phyloP scores from a whole-genome alignment of 2,329 filamentous ascomycete species.

The Lachnellula arida region DNA sequence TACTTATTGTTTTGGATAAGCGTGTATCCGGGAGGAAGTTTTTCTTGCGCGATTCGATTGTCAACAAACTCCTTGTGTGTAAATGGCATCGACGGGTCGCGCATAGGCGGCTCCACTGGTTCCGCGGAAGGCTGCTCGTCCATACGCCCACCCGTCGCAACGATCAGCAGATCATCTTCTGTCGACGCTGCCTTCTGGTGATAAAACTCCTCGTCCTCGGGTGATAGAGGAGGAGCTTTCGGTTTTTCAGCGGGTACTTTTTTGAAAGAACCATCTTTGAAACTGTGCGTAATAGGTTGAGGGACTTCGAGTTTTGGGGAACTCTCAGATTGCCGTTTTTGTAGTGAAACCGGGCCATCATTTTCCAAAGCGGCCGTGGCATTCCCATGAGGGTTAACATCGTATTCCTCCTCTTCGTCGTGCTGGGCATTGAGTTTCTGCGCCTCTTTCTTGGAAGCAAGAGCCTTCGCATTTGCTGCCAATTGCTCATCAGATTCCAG shows the following conservation, averaged over 20 bases:
- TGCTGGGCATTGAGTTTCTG: not conserved
- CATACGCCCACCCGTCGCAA: not conserved
- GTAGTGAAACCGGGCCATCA: slow-evolving; percentile 8
- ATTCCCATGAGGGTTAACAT: not conserved
- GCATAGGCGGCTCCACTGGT: not conserved
- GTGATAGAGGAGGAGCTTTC: not conserved
- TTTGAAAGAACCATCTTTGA: not conserved
- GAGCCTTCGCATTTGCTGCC: slow-evolving; percentile 34
- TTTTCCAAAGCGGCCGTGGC: slow-evolving; percentile 10
- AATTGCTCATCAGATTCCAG: slow-evolving; percentile 37
- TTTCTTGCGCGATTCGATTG: slow-evolving; percentile 39
- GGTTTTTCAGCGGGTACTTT: not conserved
- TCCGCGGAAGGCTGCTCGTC: slow-evolving; percentile 3
- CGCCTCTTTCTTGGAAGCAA: slow-evolving; percentile 1
- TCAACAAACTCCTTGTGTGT: slow-evolving; percentile 52
- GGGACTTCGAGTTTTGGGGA: slow-evolving; percentile 14
- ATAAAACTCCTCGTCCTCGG: not conserved
- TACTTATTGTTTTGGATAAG: slow-evolving; percentile 46
- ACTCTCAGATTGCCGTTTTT: slow-evolving; percentile 10
- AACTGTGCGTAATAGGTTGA: slow-evolving; percentile 14
- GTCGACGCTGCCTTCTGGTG: slow-evolving; percentile 2
- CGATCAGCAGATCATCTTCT: not conserved
- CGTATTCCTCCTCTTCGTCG: not conserved
- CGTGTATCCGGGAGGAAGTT: slow-evolving; percentile 48
- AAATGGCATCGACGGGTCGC: slow-evolving; percentile 27